Conservation (phyloP, 108 stramenopile genomes). For the Skeletonema potamos region DNA sequence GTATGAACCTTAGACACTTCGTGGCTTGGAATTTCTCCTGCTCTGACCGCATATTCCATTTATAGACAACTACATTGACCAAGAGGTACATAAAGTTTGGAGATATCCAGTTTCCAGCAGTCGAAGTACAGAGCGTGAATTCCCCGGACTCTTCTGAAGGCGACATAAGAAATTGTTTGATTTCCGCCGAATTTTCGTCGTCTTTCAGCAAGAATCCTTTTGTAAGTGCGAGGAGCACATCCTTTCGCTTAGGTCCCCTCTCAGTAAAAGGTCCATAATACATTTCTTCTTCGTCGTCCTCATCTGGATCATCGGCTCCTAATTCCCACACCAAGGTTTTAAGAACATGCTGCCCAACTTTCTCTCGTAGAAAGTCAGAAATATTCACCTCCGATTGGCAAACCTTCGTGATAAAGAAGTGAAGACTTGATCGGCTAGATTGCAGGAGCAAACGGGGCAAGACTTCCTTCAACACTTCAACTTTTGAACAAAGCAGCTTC, state of each 20-base stretch:
- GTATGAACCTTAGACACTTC: constrained; percentile 52
- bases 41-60: constrained; percentile 49
- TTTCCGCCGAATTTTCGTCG: constrained; percentile 1
- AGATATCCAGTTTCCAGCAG: constrained; percentile 62
- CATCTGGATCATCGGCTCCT: constrained; percentile 43
- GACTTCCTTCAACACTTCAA: constrained; percentile 51
- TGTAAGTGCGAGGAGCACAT: constrained; percentile 37
- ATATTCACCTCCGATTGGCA: constrained; percentile 46
- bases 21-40: constrained; percentile 58
- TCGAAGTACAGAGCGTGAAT: constrained; percentile 14
- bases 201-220: constrained; percentile 36
- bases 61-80: constrained; percentile 68
- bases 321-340: constrained; percentile 71
- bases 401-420: constrained; percentile 59
- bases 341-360: constrained; percentile 47
- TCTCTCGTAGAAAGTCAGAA: constrained; percentile 40
- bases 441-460: constrained; percentile 60
- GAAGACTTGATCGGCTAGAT: constrained; percentile 42
- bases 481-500: constrained; percentile 52
- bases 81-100: constrained; percentile 79
- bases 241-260: constrained; percentile 12
- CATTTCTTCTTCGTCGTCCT: constrained; percentile 42
- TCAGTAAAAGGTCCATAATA: constrained; percentile 17
- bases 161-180: constrained; percentile 17
- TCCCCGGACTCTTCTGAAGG: constrained; percentile 18